Evolutionary conservation across 2,329 filamentous ascomycete genomes (phyloP), one percentile per base, ranked within the genome.

Genomic region (Sphaerulina musiva): DNA sequence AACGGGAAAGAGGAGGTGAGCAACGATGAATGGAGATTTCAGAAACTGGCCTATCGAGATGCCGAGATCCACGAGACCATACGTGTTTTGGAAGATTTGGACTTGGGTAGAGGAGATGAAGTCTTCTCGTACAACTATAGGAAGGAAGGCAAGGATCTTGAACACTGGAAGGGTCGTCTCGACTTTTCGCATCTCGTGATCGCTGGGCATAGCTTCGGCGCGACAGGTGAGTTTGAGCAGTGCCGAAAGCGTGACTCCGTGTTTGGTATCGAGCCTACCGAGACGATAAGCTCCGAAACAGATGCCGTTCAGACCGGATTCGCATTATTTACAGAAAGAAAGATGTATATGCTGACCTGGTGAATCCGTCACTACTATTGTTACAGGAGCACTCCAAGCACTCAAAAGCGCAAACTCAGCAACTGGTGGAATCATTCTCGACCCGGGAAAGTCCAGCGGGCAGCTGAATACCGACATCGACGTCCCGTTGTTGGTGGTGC

Each of bases 151-250:
- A 63, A 62, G 10, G 67, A 68, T 55, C 73, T 82, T 0, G 59
- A 68, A 2, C 66, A 69, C 8, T 85, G 81, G 74, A 64, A 72
- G 20, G 67, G 69, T 50, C 76, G 80, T 4, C 74, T 86, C 4
- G 74, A 84, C 64, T 70, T 77, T 31, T 69, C 74, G 31, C 73
- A 77, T 39, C 74, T 83, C 60, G 74, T 78, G 43, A 74, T 85
- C 7, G 79, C 73, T 2, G 83, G 83, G 0, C 83, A 85, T 64
- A 84, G 80, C 0, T 84, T 82, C 68, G 83, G 83, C 42, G 83
- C 82, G 2, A 85, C 83, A 0, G 76, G 79, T 29, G 6, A 29
- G 26, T 29, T 29, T 7, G 5, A 29, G 26, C 26, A 4, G 26
- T 26, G 26, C 6, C 4, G 26, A 6, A 26, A 26, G 26, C 26